These are phyloP conservation scores for Oryza australiensis DNA, from an alignment of 176 grass and related monocot genomes.

Conservation along the genomic window DNA sequence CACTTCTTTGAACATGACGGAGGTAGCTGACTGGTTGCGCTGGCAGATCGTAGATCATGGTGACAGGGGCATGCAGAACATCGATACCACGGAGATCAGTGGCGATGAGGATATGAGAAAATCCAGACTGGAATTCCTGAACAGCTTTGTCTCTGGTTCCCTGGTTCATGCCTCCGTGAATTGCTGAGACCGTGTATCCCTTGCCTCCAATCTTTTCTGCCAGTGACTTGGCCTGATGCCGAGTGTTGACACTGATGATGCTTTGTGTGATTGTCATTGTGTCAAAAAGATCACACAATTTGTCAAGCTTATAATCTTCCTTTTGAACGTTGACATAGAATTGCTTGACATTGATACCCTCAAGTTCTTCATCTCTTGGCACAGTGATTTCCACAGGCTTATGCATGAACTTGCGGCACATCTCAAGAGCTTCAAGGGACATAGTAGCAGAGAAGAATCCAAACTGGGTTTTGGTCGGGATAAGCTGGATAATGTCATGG, in stretches of 20 bases:
- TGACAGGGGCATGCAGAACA: conserved; percentile 34
- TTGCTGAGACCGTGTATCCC: conserved; percentile 52
- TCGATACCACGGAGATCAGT: conserved; percentile 48
- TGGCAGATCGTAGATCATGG: conserved; percentile 76
- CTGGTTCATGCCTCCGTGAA: conserved; percentile 64
- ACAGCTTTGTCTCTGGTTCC: conserved; percentile 50
- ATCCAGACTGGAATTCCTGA: conserved; percentile 51
- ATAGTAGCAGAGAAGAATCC: conserved; percentile 61
- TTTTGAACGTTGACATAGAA: conserved; percentile 54
- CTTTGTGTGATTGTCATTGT: conserved; percentile 28
- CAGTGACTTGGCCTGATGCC: conserved; percentile 47
- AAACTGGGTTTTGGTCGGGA: conserved; percentile 59
- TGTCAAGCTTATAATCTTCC: conserved; percentile 59
- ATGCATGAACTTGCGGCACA: conserved; percentile 53
- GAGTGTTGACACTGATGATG: conserved; percentile 61
- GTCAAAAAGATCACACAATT: conserved; percentile 51
- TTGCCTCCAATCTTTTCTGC: conserved; percentile 43
- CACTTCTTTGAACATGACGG: not conserved
- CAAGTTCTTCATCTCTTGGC: conserved; percentile 67
- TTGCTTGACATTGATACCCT: conserved; percentile 50
- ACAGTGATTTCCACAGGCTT: conserved; percentile 48
- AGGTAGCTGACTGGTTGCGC: conserved; percentile 2
- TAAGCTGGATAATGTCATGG: conserved; percentile 56
- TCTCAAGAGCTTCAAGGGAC: conserved; percentile 54
- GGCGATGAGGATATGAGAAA: conserved; percentile 45